phyloP scores from a whole-genome alignment of 306 rosid species.

The Acacia melanoxylon region DNA sequence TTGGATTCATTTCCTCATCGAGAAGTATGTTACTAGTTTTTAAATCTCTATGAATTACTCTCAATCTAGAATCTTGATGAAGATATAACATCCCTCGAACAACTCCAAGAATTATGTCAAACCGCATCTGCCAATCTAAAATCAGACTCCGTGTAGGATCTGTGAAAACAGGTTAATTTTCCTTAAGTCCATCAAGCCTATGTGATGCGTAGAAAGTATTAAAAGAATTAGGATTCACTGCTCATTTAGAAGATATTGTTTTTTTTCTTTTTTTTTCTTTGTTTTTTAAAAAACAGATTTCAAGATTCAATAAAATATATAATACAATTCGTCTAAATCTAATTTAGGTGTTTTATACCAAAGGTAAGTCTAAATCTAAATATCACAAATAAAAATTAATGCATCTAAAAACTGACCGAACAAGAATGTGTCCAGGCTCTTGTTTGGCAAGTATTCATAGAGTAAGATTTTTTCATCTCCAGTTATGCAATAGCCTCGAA shows the following conservation, averaged over 20 bases:
- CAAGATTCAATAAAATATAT: too few species aligned
- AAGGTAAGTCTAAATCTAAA: not conserved
- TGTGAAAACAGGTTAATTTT: not conserved
- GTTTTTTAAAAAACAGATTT: too few species aligned
- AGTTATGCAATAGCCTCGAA: slow-evolving; percentile 47
- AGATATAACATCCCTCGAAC: slow-evolving; percentile 26
- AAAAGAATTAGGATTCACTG: not conserved
- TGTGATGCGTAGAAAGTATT: not conserved
- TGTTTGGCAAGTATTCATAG: slow-evolving; percentile 55
- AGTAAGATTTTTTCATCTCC: slow-evolving; percentile 50
- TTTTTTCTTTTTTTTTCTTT: too few species aligned
- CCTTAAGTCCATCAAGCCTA: not conserved
- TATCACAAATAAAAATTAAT: not conserved
- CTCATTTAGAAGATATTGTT: not conserved
- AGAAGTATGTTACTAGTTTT: slow-evolving; percentile 30
- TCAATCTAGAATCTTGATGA: slow-evolving; percentile 17
- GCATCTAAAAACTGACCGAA: slow-evolving; percentile 41
- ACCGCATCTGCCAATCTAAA: slow-evolving; percentile 43
- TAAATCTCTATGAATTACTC: slow-evolving; percentile 19
- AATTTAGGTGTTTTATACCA: too few species aligned
- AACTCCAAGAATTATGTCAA: slow-evolving; percentile 36
- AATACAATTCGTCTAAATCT: not conserved
- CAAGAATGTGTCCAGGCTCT: slow-evolving; percentile 49
- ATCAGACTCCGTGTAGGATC: slow-evolving; percentile 28
- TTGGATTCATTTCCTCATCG: slow-evolving; percentile 27